phyloP scores from a whole-genome alignment of 2,329 filamentous ascomycete species.

The Aspergillus neoniger region DNA sequence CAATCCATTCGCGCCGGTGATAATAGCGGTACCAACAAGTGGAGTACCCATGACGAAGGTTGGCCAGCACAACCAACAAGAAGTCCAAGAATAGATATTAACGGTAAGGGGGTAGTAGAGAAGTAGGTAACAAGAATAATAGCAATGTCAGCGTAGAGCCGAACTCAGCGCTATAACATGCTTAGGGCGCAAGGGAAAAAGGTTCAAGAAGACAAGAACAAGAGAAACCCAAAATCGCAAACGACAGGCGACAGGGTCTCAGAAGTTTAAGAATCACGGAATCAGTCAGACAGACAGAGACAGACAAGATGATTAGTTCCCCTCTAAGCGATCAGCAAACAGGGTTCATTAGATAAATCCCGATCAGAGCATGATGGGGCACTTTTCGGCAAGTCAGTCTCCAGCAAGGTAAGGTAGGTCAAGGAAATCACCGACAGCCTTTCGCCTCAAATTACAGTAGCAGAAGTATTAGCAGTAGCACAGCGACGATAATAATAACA shows the following conservation, averaged over 20 bases:
- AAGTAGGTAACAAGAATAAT: background rate
- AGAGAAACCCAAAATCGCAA: background rate
- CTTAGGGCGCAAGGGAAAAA: background rate
- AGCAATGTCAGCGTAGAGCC: background rate
- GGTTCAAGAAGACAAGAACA: background rate
- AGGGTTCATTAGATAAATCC: background rate
- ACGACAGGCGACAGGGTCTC: background rate
- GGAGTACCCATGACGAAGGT: constrained; percentile 33
- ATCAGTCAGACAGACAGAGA: background rate
- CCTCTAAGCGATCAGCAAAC: background rate
- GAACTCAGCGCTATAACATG: constrained; percentile 4
- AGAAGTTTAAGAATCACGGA: background rate
- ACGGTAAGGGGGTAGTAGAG: background rate
- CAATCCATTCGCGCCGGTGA: constrained; percentile 39
- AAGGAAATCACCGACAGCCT: background rate
- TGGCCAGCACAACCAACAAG: background rate
- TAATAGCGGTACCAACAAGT: constrained; percentile 39
- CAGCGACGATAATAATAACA: background rate
- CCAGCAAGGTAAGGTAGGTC: background rate
- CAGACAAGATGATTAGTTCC: background rate
- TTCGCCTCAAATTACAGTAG: background rate
- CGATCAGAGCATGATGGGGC: background rate
- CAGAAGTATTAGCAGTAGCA: too few species aligned
- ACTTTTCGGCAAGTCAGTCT: background rate
- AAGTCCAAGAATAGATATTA: background rate